Conservation (phyloP, 2,329 filamentous ascomycete genomes). For the Geosmithia flava region DNA sequence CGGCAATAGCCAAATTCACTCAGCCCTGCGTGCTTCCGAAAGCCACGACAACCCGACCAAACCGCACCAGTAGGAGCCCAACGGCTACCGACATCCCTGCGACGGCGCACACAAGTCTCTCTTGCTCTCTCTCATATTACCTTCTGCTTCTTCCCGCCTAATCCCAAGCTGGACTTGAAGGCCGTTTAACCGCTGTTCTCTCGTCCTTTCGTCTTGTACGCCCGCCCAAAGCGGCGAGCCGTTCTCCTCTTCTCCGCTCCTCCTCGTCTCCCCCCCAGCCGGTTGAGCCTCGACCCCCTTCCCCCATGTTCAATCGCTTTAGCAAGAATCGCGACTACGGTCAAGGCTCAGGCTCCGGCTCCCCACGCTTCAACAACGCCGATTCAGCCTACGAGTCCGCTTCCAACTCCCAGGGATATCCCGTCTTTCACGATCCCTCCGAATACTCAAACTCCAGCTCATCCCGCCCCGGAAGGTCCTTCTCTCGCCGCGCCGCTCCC, state of each 20-base stretch:
- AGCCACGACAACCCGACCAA: no score
- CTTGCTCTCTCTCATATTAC: not conserved
- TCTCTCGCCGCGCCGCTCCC: not conserved
- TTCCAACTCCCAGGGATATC: not conserved
- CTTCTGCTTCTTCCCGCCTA: not conserved
- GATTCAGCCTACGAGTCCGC: not conserved
- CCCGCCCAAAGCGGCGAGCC: no score
- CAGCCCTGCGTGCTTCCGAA: no score
- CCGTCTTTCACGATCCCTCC: not conserved
- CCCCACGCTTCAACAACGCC: constrained; percentile 1
- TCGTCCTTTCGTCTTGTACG: not conserved
- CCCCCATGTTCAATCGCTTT: constrained; percentile 25
- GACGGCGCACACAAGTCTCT: not conserved
- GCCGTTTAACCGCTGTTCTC: not conserved
- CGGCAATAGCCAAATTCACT: no score
- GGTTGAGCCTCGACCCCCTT: constrained; percentile 2
- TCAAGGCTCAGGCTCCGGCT: constrained; percentile 10
- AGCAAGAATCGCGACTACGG: constrained; percentile 11
- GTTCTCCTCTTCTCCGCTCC: not conserved
- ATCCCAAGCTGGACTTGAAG: not conserved
- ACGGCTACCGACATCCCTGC: not conserved
- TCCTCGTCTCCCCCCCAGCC: not conserved
- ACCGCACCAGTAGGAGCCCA: no score
- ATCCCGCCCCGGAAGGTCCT: not conserved
- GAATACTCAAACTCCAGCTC: not conserved